phyloP scores from a whole-genome alignment of 208 protist species.

The Wallacemonas collosoma region DNA sequence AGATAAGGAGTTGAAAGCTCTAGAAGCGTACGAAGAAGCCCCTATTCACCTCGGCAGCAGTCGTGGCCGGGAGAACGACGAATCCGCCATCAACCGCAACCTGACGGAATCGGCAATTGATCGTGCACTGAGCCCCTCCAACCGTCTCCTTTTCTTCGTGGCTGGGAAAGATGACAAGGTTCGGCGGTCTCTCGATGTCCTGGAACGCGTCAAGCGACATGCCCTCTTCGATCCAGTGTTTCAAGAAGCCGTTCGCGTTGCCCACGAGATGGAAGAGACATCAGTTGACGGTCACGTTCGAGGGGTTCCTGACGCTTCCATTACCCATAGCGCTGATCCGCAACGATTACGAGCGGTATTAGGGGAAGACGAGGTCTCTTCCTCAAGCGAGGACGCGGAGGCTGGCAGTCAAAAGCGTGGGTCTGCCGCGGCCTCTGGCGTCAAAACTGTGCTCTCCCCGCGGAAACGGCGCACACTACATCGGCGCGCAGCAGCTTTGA shows the following conservation, averaged over 20 bases:
- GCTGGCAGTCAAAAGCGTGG: too few relatives aligned
- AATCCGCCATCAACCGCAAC: background rate
- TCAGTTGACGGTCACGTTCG: slow-evolving; percentile 42
- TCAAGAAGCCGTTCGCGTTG: slow-evolving; percentile 65
- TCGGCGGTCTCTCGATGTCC: slow-evolving; percentile 42
- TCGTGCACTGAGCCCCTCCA: slow-evolving; percentile 65
- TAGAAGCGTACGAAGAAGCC: slow-evolving; percentile 68
- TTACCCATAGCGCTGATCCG: background rate
- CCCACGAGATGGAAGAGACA: slow-evolving; percentile 52
- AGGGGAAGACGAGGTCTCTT: background rate
- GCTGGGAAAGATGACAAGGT: slow-evolving; percentile 43
- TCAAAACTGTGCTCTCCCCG: background rate
- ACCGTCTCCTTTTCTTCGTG: slow-evolving; percentile 63
- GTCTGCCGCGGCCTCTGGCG: too few relatives aligned
- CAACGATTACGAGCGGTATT: background rate
- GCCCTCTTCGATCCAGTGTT: slow-evolving; percentile 72
- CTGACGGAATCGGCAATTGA: slow-evolving; percentile 42
- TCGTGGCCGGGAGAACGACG: background rate
- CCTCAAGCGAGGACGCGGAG: background rate
- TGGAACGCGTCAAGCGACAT: slow-evolving; percentile 79
- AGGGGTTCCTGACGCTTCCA: slow-evolving; percentile 1
- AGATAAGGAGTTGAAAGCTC: slow-evolving; percentile 48
- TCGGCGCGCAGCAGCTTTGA: slow-evolving; percentile 21
- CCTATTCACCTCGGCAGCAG: slow-evolving; percentile 8
- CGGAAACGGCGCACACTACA: slow-evolving; percentile 18